Conservation (phyloP, 768 basidiomycete genomes). For the Asterophora parasitica region DNA sequence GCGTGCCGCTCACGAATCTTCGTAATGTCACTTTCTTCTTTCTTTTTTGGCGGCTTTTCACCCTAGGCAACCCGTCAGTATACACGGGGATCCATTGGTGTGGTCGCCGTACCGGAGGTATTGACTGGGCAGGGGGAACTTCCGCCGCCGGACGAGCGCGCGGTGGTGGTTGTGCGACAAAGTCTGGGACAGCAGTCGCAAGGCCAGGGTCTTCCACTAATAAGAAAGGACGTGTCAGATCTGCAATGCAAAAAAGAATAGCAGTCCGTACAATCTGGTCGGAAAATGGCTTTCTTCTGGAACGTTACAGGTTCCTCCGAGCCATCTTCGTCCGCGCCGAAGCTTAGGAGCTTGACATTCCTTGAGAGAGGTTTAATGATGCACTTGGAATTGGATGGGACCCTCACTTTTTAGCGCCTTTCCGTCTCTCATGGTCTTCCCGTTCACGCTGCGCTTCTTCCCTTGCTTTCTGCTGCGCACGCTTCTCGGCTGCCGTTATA, state of each 20-base stretch:
- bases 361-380: constrained; percentile 32
- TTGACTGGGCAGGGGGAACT: background rate
- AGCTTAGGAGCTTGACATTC: constrained; percentile 86
- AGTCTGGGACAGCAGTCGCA: constrained; percentile 33
- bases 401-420: constrained; percentile 83
- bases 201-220: constrained; percentile 35
- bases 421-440: constrained; percentile 68
- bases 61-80: background rate
- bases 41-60: constrained; percentile 28
- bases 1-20: constrained; percentile 76
- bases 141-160: background rate
- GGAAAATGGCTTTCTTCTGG: constrained; percentile 78
- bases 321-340: constrained; percentile 71
- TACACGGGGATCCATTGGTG: background rate
- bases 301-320: constrained; percentile 48
- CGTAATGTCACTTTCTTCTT: constrained; percentile 50
- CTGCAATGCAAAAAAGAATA: constrained; percentile 1
- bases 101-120: constrained; percentile 3
- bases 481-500: constrained; percentile 91
- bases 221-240: constrained; percentile 10
- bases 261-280: constrained; percentile 71
- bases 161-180: constrained; percentile 26
- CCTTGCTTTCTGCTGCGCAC: constrained; percentile 76
- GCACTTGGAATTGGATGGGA: background rate
- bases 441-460: constrained; percentile 71